These are phyloP conservation scores for Fraxinus excelsior DNA, from an alignment of 257 asterid genomes.

Conservation along the genomic window DNA sequence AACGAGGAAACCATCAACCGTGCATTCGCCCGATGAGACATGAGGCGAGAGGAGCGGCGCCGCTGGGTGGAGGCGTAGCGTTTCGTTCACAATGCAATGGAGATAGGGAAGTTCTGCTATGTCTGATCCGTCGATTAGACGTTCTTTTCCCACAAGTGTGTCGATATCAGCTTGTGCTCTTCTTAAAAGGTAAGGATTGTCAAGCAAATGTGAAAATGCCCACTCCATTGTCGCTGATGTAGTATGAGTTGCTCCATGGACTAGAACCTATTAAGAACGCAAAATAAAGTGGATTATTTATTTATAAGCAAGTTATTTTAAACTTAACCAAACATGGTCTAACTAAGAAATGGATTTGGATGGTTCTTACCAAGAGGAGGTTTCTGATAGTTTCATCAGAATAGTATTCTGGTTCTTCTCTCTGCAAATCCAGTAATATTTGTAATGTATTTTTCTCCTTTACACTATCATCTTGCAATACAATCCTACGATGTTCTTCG, in stretches of 20 bases:
- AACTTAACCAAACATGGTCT: background rate
- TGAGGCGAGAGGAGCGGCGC: conserved; percentile 41
- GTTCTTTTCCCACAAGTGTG: conserved; percentile 21
- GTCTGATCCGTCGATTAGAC: conserved; percentile 29
- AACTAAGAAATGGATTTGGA: too few relatives aligned
- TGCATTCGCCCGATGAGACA: conserved; percentile 31
- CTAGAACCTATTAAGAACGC: conserved; percentile 27
- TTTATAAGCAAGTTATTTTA: background rate
- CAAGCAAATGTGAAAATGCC: conserved; percentile 44
- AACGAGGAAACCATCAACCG: conserved; percentile 23
- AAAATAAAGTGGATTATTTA: background rate
- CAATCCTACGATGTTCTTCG: conserved; percentile 34
- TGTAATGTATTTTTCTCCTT: conserved; percentile 46
- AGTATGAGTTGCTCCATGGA: conserved; percentile 44
- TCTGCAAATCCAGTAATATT: conserved; percentile 51
- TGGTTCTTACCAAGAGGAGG: conserved; percentile 48
- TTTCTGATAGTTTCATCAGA: conserved; percentile 53
- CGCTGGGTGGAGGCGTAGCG: conserved; percentile 41
- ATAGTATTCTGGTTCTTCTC: conserved; percentile 48
- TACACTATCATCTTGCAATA: background rate
- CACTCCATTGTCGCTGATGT: conserved; percentile 37
- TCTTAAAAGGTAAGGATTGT: conserved; percentile 24
- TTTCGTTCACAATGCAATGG: conserved; percentile 35
- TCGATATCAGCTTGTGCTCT: conserved; percentile 33
- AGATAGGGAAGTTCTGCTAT: conserved; percentile 35